phyloP scores from a whole-genome alignment of 1,284 basidiomycete species.

The Athelia sp. region DNA sequence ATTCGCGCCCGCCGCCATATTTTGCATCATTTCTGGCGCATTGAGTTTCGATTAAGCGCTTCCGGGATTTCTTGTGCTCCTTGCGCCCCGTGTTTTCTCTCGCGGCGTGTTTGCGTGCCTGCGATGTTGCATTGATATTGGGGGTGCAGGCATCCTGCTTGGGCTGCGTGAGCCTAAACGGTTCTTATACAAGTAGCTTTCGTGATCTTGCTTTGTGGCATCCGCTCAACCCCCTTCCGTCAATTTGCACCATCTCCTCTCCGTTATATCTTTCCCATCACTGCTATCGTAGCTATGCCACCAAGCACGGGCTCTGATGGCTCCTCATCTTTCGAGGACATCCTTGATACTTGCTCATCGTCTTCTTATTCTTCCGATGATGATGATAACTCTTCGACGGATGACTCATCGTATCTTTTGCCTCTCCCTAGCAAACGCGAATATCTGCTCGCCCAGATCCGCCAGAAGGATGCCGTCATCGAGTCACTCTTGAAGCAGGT shows the following conservation, averaged over 20 bases:
- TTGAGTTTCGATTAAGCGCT: slow-evolving; percentile 1
- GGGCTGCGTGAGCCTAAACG: too few species aligned
- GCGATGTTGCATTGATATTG: too few species aligned
- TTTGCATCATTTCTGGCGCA: slow-evolving; percentile 12
- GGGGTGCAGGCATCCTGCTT: too few species aligned
- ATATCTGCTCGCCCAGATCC: slow-evolving; percentile 74
- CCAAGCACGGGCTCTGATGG: slow-evolving; percentile 4
- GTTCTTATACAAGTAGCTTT: neutral
- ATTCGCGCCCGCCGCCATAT: slow-evolving; percentile 9
- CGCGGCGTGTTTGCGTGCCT: too few species aligned
- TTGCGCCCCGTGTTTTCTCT: neutral
- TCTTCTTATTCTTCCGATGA: slow-evolving; percentile 8
- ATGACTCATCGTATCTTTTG: slow-evolving; percentile 14
- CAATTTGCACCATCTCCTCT: neutral
- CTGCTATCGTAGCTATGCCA: neutral
- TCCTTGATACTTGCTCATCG: slow-evolving; percentile 13
- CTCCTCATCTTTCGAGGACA: slow-evolving; percentile 11
- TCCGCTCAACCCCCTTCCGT: neutral
- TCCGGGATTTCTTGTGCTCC: neutral
- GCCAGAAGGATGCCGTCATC: slow-evolving; percentile 79
- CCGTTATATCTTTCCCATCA: neutral
- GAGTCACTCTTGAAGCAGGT: slow-evolving; percentile 78
- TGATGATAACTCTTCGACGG: slow-evolving; percentile 8
- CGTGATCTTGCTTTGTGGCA: neutral
- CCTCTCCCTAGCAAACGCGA: slow-evolving; percentile 63